These are phyloP conservation scores for Kwoniella sp. DNA, from an alignment of 768 basidiomycete species.

Conservation along the genomic window DNA sequence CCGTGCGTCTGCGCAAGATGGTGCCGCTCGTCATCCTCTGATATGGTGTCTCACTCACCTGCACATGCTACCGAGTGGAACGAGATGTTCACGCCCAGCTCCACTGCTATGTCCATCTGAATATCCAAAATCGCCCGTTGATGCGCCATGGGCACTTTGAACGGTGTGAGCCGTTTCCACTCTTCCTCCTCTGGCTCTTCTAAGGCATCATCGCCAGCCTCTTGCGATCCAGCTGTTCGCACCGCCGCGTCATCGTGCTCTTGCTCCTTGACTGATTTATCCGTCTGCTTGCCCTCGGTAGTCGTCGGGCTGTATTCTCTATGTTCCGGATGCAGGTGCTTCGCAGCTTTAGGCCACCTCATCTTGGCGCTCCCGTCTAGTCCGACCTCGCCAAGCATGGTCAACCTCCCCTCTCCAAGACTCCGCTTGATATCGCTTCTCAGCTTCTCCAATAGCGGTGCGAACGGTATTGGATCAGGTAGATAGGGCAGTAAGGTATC, in stretches of 20 bases:
- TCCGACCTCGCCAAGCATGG: conserved; percentile 93
- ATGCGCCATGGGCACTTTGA: conserved; percentile 76
- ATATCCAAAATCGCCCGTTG: conserved; percentile 78
- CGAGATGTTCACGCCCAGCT: conserved; percentile 75
- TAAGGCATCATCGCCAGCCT: conserved; percentile 74
- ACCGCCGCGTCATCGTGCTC: conserved; percentile 58
- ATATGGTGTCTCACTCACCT: conserved; percentile 38
- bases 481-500: conserved; percentile 66
- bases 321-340: conserved; percentile 31
- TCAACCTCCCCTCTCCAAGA: conserved; percentile 58
- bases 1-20: too few species aligned
- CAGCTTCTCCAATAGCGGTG: conserved; percentile 65
- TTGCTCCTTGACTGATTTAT: conserved; percentile 6
- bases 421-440: conserved; percentile 65
- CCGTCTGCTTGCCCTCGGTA: conserved; percentile 69
- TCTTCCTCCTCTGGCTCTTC: conserved; percentile 70
- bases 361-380: conserved; percentile 67
- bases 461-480: conserved; percentile 71
- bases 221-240: too few species aligned
- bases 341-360: conserved; percentile 42
- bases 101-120: conserved; percentile 82
- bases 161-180: conserved; percentile 74
- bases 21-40: too few species aligned
- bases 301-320: neutral
- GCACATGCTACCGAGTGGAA: conserved; percentile 62